These are phyloP conservation scores for Alternaria angustiovoidea DNA, from an alignment of 2,329 filamentous ascomycete species.

Conservation along the genomic window DNA sequence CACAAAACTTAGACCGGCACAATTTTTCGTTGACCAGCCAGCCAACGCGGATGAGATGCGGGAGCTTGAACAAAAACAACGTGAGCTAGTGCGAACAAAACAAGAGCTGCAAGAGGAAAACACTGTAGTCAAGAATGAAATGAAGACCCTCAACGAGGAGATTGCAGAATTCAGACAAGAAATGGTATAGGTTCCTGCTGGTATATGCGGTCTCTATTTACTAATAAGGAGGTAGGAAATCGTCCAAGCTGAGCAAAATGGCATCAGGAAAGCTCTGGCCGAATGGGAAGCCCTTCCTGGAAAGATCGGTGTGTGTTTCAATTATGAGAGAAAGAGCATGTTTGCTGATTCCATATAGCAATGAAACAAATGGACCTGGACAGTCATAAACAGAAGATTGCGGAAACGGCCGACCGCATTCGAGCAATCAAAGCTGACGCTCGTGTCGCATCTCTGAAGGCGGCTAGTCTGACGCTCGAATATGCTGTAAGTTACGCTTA, in stretches of 20 bases:
- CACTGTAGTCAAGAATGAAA: slow-evolving; percentile 44
- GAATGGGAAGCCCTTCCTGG: slow-evolving; percentile 73
- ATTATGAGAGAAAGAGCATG: background rate
- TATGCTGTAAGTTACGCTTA: slow-evolving; percentile 59
- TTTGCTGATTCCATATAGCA: slow-evolving; percentile 45
- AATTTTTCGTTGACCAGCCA: slow-evolving; percentile 79
- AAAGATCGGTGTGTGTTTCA: slow-evolving; percentile 68
- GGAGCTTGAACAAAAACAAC: slow-evolving; percentile 65
- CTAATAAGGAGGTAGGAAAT: slow-evolving; percentile 23
- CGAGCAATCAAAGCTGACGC: slow-evolving; percentile 55
- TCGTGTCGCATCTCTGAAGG: slow-evolving; percentile 51
- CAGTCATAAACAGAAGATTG: slow-evolving; percentile 51
- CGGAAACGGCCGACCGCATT: slow-evolving; percentile 58
- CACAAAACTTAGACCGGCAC: slow-evolving; percentile 66
- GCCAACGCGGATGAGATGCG: slow-evolving; percentile 72
- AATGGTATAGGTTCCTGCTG: slow-evolving; percentile 8
- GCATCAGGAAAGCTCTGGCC: slow-evolving; percentile 71
- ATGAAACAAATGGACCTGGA: slow-evolving; percentile 58
- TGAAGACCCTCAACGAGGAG: slow-evolving; percentile 31
- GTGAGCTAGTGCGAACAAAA: slow-evolving; percentile 51
- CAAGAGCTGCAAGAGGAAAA: slow-evolving; percentile 41
- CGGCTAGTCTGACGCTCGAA: slow-evolving; percentile 56
- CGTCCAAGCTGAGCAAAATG: slow-evolving; percentile 69
- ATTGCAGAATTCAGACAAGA: slow-evolving; percentile 14
- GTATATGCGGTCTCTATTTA: background rate